These are phyloP conservation scores for Saposhnikovia divaricata DNA, from an alignment of 129 eudicot species.

Conservation along the genomic window DNA sequence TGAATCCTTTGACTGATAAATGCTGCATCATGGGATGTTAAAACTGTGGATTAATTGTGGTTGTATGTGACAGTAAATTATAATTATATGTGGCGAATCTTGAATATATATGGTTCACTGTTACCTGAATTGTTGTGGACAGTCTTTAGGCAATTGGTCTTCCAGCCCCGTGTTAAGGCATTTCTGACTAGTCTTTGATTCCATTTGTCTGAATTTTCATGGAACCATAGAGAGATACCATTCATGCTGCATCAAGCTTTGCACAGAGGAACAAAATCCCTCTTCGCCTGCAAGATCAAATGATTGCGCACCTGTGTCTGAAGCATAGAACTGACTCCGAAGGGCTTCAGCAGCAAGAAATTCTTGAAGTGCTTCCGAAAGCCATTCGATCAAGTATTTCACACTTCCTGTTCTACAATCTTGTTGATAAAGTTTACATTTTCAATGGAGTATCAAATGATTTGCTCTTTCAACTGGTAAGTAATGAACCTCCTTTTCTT, in stretches of 20 bases:
- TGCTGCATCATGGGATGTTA: background rate
- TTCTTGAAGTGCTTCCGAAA: conserved; percentile 59
- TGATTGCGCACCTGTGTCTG: conserved; percentile 56
- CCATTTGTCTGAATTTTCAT: background rate
- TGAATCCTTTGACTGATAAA: background rate
- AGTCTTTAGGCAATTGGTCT: background rate
- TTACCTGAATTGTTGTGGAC: background rate
- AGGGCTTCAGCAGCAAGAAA: conserved; percentile 71
- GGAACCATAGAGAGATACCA: conserved; percentile 45
- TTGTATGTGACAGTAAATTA: background rate
- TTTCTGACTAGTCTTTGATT: background rate
- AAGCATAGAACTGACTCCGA: conserved; percentile 58
- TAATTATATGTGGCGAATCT: background rate
- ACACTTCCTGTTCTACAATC: conserved; percentile 41
- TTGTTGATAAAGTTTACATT: conserved; percentile 59
- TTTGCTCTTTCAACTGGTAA: conserved; percentile 67
- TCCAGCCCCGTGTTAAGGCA: background rate
- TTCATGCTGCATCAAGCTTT: conserved; percentile 67
- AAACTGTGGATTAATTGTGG: background rate
- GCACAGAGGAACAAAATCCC: conserved; percentile 60
- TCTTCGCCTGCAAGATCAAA: conserved; percentile 50
- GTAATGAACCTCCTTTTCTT: conserved; percentile 5
- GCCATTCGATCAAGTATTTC: conserved; percentile 64
- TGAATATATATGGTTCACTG: background rate
- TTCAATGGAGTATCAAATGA: conserved; percentile 58